These are phyloP conservation scores for Rhododendron williamsianum DNA, from an alignment of 148 eudicot genomes.

Conservation along the genomic window DNA sequence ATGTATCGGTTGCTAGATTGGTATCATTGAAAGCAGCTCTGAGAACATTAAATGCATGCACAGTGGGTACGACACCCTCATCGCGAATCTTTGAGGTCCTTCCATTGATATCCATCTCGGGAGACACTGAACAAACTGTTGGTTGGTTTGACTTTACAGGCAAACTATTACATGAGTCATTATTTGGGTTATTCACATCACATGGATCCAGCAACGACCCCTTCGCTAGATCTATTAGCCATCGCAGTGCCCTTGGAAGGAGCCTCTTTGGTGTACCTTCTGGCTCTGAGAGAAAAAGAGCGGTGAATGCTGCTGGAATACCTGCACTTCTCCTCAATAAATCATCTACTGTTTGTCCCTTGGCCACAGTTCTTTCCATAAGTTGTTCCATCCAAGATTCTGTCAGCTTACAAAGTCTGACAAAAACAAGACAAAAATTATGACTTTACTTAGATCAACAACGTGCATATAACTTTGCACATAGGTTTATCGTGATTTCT, in stretches of 20 bases:
- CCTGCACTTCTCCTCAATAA: slow-evolving; percentile 98
- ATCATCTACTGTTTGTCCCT: slow-evolving; percentile 97
- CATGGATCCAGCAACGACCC: slow-evolving; percentile 45
- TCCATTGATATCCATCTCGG: slow-evolving; percentile 25
- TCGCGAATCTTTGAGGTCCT: slow-evolving; percentile 69
- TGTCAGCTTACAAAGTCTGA: slow-evolving; percentile 82
- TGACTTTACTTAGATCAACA: slow-evolving; percentile 14
- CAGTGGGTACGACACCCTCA: slow-evolving; percentile 95
- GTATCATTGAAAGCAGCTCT: slow-evolving; percentile 91
- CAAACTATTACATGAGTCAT: slow-evolving; percentile 7
- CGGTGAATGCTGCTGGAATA: slow-evolving; percentile 95
- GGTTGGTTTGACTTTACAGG: slow-evolving; percentile 23
- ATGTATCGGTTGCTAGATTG: slow-evolving; percentile 87
- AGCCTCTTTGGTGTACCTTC: slow-evolving; percentile 93
- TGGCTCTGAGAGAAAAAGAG: slow-evolving; percentile 93
- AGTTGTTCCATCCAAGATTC: slow-evolving; percentile 98
- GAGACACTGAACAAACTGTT: slow-evolving; percentile 4
- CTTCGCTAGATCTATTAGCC: slow-evolving; percentile 77
- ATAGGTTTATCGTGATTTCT: slow-evolving; percentile 3
- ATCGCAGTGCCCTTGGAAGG: slow-evolving; percentile 79
- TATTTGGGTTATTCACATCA: slow-evolving; percentile 18
- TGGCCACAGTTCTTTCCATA: slow-evolving; percentile 85
- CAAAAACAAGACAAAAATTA: slow-evolving; percentile 13
- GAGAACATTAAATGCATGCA: slow-evolving; percentile 94
- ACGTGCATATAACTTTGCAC: background rate